phyloP scores from a whole-genome alignment of 345 rosid genomes.

The Anacardium occidentale region DNA sequence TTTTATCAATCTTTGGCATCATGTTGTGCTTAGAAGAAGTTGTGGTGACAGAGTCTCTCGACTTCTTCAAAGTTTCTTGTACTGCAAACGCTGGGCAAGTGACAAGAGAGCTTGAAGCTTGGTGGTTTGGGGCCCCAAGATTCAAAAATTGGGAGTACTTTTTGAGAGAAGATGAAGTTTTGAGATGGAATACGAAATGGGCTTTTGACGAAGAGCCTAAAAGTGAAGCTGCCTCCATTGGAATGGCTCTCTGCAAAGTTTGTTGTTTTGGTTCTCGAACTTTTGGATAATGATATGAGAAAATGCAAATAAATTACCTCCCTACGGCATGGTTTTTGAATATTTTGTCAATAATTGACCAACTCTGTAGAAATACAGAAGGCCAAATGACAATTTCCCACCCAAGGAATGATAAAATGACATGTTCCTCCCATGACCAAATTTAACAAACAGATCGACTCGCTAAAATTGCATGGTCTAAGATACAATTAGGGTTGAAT shows the following conservation, averaged over 20 bases:
- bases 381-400: no score
- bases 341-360: neutral
- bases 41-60: conserved; percentile 23
- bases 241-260: neutral
- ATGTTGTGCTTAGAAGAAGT: conserved; percentile 31
- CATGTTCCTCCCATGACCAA: no score
- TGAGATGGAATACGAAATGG: conserved; percentile 15
- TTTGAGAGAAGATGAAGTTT: conserved; percentile 7
- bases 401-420: no score
- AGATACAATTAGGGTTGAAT: no score
- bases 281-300: neutral
- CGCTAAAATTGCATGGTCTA: no score
- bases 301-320: neutral
- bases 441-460: no score
- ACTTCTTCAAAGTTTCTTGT: conserved; percentile 35
- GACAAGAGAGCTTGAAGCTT: conserved; percentile 30
- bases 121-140: neutral
- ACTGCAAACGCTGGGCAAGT: conserved; percentile 41
- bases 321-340: conserved; percentile 20
- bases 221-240: conserved; percentile 57
- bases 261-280: neutral
- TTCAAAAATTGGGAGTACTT: neutral
- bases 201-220: conserved; percentile 22
- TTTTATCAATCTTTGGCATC: conserved; percentile 83
- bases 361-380: no score